Conservation (phyloP, 73 alveolate species). For the Paramecium bursaria region DNA sequence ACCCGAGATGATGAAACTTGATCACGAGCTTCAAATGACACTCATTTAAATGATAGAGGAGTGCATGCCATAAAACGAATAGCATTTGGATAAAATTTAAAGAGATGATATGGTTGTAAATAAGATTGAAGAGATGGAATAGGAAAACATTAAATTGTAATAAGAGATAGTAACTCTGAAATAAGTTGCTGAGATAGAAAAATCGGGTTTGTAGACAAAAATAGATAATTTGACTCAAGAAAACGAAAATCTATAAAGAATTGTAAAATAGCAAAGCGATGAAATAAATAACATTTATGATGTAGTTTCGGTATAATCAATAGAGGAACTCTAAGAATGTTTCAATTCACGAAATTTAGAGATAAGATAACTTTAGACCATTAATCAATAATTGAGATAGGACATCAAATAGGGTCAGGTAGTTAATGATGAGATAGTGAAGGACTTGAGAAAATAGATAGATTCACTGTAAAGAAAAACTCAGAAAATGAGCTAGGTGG, state of each 20-base stretch:
- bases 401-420: slow-evolving; percentile 20
- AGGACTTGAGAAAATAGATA: slow-evolving; percentile 7
- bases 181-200: not conserved
- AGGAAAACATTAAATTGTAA: slow-evolving; percentile 31
- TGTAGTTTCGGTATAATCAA: not conserved
- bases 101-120: not conserved
- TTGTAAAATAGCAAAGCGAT: not conserved
- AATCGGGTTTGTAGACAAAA: not conserved
- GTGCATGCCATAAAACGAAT: too few species aligned
- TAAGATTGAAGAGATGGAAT: slow-evolving; percentile 41
- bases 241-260: not conserved
- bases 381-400: not conserved
- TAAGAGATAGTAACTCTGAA: slow-evolving; percentile 20
- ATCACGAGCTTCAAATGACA: slow-evolving; percentile 4
- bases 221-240: slow-evolving; percentile 16
- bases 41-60: slow-evolving; percentile 12
- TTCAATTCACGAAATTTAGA: not conserved
- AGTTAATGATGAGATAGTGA: slow-evolving; percentile 44
- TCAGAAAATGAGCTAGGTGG: not conserved
- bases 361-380: not conserved
- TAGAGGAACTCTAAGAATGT: slow-evolving; percentile 17
- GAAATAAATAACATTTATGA: slow-evolving; percentile 49
- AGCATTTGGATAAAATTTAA: not conserved
- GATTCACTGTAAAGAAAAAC: slow-evolving; percentile 20
- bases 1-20: not conserved